phyloP scores from a whole-genome alignment of 352 stramenopile genomes.

The Globisporangium splendens region DNA sequence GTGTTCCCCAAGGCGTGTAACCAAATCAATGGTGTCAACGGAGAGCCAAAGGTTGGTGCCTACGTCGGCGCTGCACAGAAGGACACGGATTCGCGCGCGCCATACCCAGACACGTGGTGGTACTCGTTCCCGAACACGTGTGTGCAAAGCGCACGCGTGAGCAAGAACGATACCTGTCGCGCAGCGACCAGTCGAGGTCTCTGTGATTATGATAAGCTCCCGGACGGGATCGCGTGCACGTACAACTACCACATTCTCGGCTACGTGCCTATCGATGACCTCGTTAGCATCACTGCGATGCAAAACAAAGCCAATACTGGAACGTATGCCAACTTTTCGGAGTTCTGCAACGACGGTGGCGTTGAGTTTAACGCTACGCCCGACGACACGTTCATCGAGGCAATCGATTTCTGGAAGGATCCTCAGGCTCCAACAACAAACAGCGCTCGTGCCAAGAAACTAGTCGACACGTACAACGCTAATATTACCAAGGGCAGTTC shows the following conservation, averaged over 20 bases:
- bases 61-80: constrained; percentile 58
- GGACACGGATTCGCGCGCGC: constrained; percentile 42
- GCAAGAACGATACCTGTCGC: constrained; percentile 2
- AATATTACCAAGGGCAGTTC: constrained; percentile 25
- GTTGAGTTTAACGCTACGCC: constrained; percentile 56
- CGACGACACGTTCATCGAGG: constrained; percentile 28
- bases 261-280: constrained; percentile 66
- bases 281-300: constrained; percentile 72
- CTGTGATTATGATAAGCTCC: constrained; percentile 21
- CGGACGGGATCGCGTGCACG: constrained; percentile 60
- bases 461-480: constrained; percentile 44
- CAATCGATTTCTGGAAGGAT: constrained; percentile 62
- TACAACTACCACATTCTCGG: constrained; percentile 73
- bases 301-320: constrained; percentile 27
- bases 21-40: constrained; percentile 71
- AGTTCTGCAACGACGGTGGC: constrained; percentile 57
- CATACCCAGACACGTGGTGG: constrained; percentile 73
- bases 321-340: constrained; percentile 53
- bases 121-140: constrained; percentile 82
- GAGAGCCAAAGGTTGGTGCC: constrained; percentile 55
- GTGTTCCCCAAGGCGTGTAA: constrained; percentile 54
- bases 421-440: constrained; percentile 49
- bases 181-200: background rate
- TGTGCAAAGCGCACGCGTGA: constrained; percentile 12
- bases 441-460: constrained; percentile 27